Percentiles rank a stretch among this genome's conserved stretches.
Conservation (phyloP, 140 eudicot genomes). For the Stevia rebaudiana region DNA sequence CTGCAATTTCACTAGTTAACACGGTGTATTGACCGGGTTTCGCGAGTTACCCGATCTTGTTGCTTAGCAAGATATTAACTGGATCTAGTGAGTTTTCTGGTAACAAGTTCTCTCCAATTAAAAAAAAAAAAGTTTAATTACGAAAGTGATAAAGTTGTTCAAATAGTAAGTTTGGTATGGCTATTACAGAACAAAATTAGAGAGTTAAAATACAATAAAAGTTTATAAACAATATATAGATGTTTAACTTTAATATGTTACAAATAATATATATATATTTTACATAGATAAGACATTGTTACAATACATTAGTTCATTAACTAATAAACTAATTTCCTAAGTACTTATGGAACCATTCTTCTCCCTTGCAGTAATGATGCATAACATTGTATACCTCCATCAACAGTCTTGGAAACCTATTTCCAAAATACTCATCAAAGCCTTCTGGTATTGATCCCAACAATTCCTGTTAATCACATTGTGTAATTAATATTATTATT, state of each 20-base stretch:
- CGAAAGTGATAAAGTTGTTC: neutral
- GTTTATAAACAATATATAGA: constrained; percentile 8
- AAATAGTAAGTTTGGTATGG: too few relatives aligned
- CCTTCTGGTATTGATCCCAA: constrained; percentile 89
- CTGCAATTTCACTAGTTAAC: too few relatives aligned
- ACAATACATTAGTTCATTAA: constrained; percentile 5
- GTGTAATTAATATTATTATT: neutral
- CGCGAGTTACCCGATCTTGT: too few relatives aligned
- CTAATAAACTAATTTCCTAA: constrained; percentile 5
- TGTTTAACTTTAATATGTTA: constrained; percentile 6
- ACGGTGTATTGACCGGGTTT: too few relatives aligned
- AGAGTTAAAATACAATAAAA: neutral
- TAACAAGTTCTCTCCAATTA: too few relatives aligned
- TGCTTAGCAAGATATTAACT: too few relatives aligned
- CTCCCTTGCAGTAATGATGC: constrained; percentile 52
- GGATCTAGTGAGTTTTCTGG: too few relatives aligned
- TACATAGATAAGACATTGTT: constrained; percentile 14
- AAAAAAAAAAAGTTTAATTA: too few relatives aligned
- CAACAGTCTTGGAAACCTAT: constrained; percentile 70
- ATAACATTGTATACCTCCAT: constrained; percentile 86
- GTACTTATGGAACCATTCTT: constrained; percentile 67
- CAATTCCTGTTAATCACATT: constrained; percentile 42
- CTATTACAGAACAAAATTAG: neutral
- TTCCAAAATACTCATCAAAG: constrained; percentile 63
- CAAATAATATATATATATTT: constrained; percentile 4